phyloP scores from a whole-genome alignment of 2,329 filamentous ascomycete genomes.

The Annulohypoxylon truncatum region DNA sequence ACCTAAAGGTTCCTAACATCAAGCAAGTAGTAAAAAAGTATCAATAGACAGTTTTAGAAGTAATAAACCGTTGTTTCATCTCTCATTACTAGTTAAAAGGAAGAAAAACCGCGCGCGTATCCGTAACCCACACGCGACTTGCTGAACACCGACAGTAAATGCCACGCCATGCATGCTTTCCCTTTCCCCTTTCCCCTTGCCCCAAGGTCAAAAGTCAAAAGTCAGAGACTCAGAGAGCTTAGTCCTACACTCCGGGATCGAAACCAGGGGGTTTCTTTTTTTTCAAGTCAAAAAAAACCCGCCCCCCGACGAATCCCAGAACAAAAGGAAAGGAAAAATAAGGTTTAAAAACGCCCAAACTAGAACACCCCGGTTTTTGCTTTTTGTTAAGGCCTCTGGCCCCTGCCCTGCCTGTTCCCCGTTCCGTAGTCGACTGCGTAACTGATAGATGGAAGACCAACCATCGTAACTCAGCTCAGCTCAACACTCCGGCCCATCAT shows the following conservation, averaged over 20 bases:
- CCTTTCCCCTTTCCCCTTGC: not conserved
- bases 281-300: too few relatives aligned
- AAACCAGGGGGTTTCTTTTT: not conserved
- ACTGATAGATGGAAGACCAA: not conserved
- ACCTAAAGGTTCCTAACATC: too few relatives aligned
- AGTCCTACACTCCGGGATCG: not conserved
- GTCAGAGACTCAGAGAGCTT: not conserved
- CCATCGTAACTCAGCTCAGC: not conserved
- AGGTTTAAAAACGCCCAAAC: not conserved
- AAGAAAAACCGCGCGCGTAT: not conserved
- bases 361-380: not conserved
- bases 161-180: constrained; percentile 9
- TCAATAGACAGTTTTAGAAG: not conserved
- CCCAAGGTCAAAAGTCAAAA: not conserved
- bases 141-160: not conserved
- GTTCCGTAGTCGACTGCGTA: not conserved
- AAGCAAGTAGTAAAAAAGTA: not conserved
- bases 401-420: not conserved
- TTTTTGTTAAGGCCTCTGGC: not conserved
- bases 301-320: not conserved
- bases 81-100: constrained; percentile 16
- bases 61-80: constrained; percentile 8
- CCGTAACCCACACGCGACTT: not conserved
- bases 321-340: not conserved
- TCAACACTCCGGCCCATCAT: not conserved